phyloP scores from a whole-genome alignment of 805 yeast genomes.

The Gaillardinia entomophila region DNA sequence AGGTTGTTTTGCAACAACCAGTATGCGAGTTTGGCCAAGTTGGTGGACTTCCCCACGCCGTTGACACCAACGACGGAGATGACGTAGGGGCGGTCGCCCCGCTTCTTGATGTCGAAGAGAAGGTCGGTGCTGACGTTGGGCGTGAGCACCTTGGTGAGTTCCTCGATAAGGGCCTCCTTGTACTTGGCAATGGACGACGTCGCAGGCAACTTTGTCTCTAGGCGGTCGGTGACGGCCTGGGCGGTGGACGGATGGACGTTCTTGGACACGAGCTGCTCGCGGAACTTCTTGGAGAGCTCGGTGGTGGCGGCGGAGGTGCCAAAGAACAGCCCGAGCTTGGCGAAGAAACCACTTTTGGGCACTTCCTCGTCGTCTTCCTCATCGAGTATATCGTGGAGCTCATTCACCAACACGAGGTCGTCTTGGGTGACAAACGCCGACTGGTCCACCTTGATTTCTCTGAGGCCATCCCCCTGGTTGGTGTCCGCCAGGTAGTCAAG shows the following conservation, averaged over 20 bases:
- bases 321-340: conserved; percentile 31
- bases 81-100: conserved; percentile 66
- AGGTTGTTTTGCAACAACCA: conserved; percentile 91
- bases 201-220: conserved; percentile 61
- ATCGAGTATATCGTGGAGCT: conserved; percentile 33
- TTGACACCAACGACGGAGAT: conserved; percentile 96
- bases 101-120: conserved; percentile 67
- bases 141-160: conserved; percentile 70
- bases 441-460: conserved; percentile 15
- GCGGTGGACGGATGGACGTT: conserved; percentile 93
- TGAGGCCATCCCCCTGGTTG: conserved; percentile 3
- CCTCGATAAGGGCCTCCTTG: conserved; percentile 57
- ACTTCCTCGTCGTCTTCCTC: conserved; percentile 25
- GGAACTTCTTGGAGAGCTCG: conserved; percentile 58
- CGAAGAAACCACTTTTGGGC: conserved; percentile 19
- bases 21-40: conserved; percentile 87
- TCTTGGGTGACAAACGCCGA: conserved; percentile 32
- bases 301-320: conserved; percentile 44
- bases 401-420: conserved; percentile 35
- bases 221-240: conserved; percentile 58
- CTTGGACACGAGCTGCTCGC: conserved; percentile 73
- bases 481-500: conserved; percentile 29
- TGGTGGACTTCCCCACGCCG: conserved; percentile 97
- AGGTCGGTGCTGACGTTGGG: conserved; percentile 89
- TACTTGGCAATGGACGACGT: conserved; percentile 68